A percentile compares a stretch with the other conserved stretches of the same genome.
phyloP scores from a whole-genome alignment of 805 yeast genomes.

The Blastobotrys parvus region DNA sequence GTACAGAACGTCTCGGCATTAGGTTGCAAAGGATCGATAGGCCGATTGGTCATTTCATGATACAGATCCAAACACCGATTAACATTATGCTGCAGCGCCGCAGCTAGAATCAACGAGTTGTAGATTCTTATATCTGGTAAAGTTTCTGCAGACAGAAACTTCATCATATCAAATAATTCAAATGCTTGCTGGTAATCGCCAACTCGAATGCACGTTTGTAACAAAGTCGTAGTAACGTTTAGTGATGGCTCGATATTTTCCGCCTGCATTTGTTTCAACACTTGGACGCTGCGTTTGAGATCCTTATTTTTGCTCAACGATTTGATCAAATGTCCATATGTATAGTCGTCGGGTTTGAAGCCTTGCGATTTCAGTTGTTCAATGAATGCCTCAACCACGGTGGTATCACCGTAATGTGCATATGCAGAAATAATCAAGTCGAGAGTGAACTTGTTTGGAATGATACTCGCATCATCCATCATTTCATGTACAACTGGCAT shows the following conservation, averaged over 20 bases:
- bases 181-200: slow-evolving; percentile 50
- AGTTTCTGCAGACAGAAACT: slow-evolving; percentile 57
- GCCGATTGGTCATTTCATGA: slow-evolving; percentile 49
- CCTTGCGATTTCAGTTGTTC: slow-evolving; percentile 18
- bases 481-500: slow-evolving; percentile 18
- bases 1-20: slow-evolving; percentile 41
- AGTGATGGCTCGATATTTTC: slow-evolving; percentile 9
- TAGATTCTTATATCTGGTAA: slow-evolving; percentile 65
- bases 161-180: slow-evolving; percentile 75
- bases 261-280: slow-evolving; percentile 11
- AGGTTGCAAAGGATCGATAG: slow-evolving; percentile 32
- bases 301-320: slow-evolving; percentile 22
- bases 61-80: slow-evolving; percentile 72
- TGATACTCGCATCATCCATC: slow-evolving; percentile 16
- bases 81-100: slow-evolving; percentile 52
- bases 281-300: slow-evolving; percentile 16
- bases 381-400: slow-evolving; percentile 16
- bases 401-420: slow-evolving; percentile 22
- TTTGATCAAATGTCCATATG: slow-evolving; percentile 28
- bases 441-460: slow-evolving; percentile 10
- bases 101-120: slow-evolving; percentile 59
- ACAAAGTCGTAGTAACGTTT: slow-evolving; percentile 43
- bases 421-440: slow-evolving; percentile 28
- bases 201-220: slow-evolving; percentile 52
- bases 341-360: slow-evolving; percentile 18